Base-by-base conservation (phyloP, 2,329 filamentous ascomycete genomes). In the Botrytis fabae region DNA sequence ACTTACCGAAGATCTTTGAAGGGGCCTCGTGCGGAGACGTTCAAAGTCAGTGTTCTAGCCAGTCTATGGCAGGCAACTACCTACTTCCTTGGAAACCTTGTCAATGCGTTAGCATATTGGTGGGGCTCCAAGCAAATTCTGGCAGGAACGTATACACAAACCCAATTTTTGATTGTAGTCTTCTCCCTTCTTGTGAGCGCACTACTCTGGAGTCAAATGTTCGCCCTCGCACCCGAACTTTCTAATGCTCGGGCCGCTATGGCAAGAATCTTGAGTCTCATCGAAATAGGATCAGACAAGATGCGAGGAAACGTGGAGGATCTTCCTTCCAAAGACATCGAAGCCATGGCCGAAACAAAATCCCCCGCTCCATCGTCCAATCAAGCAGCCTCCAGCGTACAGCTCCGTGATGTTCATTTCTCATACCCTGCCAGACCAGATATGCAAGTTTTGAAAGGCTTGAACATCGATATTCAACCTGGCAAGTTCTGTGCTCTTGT, bases 101-200 rank as follows among this genome's bases (percentile, higher is more conserved):
- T 93, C 38, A 92, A 94, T 78, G 91, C 91, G 0, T 86, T 95
- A 70, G 90, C 91, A 1, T 94, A 93, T 81, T 94, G 91, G 91
- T 94, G 92, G 91, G 92, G 92, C 8, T 87, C 91, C 0, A 91
- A 89, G 77, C 88, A 90, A 73, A 92, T 94, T 74, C 86, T 90
- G 71, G 85, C 86, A 57, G 91, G 92, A 6, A 83, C 87, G 73
- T 91, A 91, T 76, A 69, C 85, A 82, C 88, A 88, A 61, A 88
- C 89, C 42, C 87, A 92, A 18, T 94, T 94, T 83, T 89, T 94
- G 79, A 91, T 93, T 77, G 90, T 94, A 16, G 84, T 93, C 2
- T 86, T 92, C 25, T 86, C 91, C 5, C 87, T 94, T 77, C 86
- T 94, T 1, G 88, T 94, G 57, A 91, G 90, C 74, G 91, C 92